These are phyloP conservation scores for Lanmaoa pseudosensibilis DNA, from an alignment of 768 basidiomycete species.

Conservation along the genomic window DNA sequence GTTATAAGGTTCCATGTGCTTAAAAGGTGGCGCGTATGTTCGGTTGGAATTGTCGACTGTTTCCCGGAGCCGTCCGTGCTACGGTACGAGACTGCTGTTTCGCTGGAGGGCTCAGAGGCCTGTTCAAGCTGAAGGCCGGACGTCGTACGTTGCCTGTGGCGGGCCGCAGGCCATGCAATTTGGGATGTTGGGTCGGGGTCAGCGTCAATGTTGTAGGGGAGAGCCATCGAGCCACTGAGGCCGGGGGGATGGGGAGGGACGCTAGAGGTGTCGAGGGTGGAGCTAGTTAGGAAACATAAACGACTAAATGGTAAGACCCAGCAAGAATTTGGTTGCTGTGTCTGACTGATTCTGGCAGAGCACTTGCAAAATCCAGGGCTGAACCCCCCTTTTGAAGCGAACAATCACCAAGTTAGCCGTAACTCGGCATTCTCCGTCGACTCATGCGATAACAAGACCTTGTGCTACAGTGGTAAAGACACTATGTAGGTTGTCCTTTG, in stretches of 20 bases:
- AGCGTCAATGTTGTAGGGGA: conserved; percentile 48
- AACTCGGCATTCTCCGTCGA: conserved; percentile 29
- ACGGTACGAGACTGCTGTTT: conserved; percentile 28
- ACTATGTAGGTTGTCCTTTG: conserved; percentile 15
- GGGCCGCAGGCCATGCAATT: conserved; percentile 68
- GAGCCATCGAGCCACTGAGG: conserved; percentile 58
- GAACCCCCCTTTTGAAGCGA: conserved; percentile 18
- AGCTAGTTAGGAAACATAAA: conserved; percentile 13
- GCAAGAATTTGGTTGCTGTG: neutral
- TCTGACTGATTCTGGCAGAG: neutral
- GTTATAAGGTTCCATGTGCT: conserved; percentile 75
- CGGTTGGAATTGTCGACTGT: conserved; percentile 11
- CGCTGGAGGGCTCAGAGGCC: conserved; percentile 19
- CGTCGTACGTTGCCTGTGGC: conserved; percentile 32
- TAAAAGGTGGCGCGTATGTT: conserved; percentile 29
- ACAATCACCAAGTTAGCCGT: neutral
- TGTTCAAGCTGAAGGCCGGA: conserved; percentile 25
- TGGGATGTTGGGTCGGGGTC: conserved; percentile 81
- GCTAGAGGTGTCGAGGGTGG: neutral
- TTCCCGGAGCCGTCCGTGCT: conserved; percentile 36
- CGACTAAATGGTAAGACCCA: neutral
- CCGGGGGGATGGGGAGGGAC: neutral
- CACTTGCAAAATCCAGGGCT: neutral
- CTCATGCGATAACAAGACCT: neutral
- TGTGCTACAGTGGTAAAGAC: conserved; percentile 20